Conservation (phyloP, 257 asterid genomes). For the Vinca minor region DNA sequence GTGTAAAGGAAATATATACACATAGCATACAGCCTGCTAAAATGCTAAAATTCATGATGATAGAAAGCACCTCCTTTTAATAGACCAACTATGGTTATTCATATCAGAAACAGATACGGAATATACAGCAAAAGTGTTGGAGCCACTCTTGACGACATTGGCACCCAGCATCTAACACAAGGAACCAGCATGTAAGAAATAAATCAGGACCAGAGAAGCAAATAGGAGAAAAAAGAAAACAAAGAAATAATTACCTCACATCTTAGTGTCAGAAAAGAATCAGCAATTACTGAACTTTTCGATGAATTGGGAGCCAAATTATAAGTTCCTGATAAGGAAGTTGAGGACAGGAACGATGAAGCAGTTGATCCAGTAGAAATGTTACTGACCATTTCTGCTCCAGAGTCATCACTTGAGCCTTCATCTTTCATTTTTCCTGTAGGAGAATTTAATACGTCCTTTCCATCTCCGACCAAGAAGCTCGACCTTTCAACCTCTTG, state of each 20-base stretch:
- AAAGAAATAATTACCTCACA: constrained; percentile 58
- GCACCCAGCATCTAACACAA: constrained; percentile 73
- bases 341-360: constrained; percentile 59
- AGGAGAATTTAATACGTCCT: constrained; percentile 49
- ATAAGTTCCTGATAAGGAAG: constrained; percentile 56
- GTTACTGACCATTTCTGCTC: constrained; percentile 51
- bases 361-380: constrained; percentile 55
- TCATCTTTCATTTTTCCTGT: constrained; percentile 38
- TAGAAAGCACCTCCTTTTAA: constrained; percentile 76
- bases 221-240: background rate
- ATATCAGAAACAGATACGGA: constrained; percentile 76
- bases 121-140: constrained; percentile 78
- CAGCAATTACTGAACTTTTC: constrained; percentile 53
- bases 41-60: constrained; percentile 1
- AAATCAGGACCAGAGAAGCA: constrained; percentile 12
- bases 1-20: background rate
- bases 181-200: constrained; percentile 21
- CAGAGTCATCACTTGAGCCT: constrained; percentile 72
- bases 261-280: constrained; percentile 66
- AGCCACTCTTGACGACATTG: constrained; percentile 90
- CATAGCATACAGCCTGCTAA: background rate
- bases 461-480: constrained; percentile 64
- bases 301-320: constrained; percentile 46
- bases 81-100: constrained; percentile 79
- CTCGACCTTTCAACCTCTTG: constrained; percentile 76